Evolutionary conservation across 2,329 filamentous ascomycete genomes (phyloP).

Genomic region (Apiospora koreana): DNA sequence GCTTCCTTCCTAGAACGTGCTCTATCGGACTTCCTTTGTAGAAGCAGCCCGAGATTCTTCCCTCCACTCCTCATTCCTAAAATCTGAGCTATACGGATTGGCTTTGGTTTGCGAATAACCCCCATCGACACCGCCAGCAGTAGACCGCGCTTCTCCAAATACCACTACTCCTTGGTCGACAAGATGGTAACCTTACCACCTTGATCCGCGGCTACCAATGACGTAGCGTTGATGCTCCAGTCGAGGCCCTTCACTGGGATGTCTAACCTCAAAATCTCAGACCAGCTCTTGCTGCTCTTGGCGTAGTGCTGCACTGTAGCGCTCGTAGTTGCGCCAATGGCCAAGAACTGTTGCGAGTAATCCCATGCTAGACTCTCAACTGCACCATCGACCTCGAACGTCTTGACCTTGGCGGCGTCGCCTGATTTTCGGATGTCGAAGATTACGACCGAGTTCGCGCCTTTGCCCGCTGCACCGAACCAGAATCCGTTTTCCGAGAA

Average conservation of each 20-base stretch:
- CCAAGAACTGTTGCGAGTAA: constrained; percentile 91
- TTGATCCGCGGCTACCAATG: constrained; percentile 71
- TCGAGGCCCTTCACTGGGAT: constrained; percentile 70
- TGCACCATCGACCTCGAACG: constrained; percentile 80
- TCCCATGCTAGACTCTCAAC: constrained; percentile 84
- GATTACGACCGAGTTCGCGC: constrained; percentile 76
- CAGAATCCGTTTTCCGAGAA: constrained; percentile 98
- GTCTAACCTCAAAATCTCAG: constrained; percentile 77
- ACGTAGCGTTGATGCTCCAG: constrained; percentile 77
- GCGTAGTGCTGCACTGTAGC: constrained; percentile 87
- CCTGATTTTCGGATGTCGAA: constrained; percentile 94
- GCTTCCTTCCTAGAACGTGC: neutral
- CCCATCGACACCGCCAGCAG: too few relatives aligned
- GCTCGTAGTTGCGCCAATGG: constrained; percentile 76
- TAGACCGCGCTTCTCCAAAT: neutral
- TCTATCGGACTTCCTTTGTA: too few relatives aligned
- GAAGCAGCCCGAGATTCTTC: too few relatives aligned
- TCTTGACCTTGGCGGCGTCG: constrained; percentile 76
- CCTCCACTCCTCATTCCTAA: too few relatives aligned
- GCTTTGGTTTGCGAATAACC: neutral
- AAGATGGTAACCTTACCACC: constrained; percentile 78
- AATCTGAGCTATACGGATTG: neutral
- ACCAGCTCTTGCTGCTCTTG: constrained; percentile 87
- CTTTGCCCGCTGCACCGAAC: constrained; percentile 81
- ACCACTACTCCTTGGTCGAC: constrained; percentile 49